These are phyloP conservation scores for Saccharum officinarum DNA, from an alignment of 176 grass and related monocot genomes.

Conservation along the genomic window DNA sequence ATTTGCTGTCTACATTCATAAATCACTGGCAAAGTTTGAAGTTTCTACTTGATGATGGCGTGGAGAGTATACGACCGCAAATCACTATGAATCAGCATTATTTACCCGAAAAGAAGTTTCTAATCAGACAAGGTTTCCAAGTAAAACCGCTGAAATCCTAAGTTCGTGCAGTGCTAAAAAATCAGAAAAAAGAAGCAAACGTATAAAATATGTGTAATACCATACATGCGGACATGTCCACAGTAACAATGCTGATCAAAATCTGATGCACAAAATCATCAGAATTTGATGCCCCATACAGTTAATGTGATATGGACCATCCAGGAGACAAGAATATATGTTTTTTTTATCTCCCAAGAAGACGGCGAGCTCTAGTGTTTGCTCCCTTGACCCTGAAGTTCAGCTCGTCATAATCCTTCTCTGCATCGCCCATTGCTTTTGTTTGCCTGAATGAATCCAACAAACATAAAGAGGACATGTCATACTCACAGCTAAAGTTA, in stretches of 20 bases:
- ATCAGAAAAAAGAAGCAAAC: neutral
- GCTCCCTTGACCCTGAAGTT: slow-evolving; percentile 71
- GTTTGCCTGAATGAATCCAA: slow-evolving; percentile 73
- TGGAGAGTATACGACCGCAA: neutral
- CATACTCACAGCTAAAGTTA: neutral
- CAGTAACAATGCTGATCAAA: slow-evolving; percentile 7
- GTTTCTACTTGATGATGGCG: neutral
- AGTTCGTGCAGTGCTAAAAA: neutral
- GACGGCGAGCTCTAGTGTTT: slow-evolving; percentile 48
- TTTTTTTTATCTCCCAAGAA: slow-evolving; percentile 61
- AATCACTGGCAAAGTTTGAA: neutral
- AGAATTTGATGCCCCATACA: neutral
- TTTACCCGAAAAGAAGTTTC: neutral
- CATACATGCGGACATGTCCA: slow-evolving; percentile 18
- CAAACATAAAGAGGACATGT: slow-evolving; percentile 15
- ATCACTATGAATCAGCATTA: neutral
- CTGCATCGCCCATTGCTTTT: slow-evolving; percentile 44
- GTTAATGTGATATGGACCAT: neutral
- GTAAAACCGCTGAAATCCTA: neutral
- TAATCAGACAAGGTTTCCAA: neutral
- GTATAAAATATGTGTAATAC: neutral
- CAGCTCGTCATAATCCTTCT: slow-evolving; percentile 70
- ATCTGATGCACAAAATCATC: slow-evolving; percentile 14
- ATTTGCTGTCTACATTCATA: neutral
- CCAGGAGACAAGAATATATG: slow-evolving; percentile 12